Base-by-base conservation (phyloP, 257 asterid species). In the Capsicum baccatum region DNA sequence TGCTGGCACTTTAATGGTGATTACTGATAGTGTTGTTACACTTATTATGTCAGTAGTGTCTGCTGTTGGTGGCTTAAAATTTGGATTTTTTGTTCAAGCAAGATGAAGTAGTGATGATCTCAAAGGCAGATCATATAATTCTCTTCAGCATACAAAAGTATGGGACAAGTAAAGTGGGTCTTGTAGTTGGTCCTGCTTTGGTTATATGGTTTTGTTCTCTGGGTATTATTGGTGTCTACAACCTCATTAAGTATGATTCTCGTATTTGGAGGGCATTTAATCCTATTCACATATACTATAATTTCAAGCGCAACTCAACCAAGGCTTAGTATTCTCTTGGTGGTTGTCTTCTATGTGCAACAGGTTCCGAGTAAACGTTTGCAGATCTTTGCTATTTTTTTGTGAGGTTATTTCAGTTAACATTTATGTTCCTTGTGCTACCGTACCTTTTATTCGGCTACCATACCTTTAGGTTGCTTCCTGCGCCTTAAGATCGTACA, bases 351-450 rank as follows among this genome's bases (percentile, higher is more conserved):
- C 95, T 97, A 63, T 94, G 99, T 83, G 95, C 92, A 73, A 97
- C 99, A 91, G 99, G 99, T 90, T 94, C 99, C 52, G 99, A 97
- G 92, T 98, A 98, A 84, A 95, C 95, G 97, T 97, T 97, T 91
- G 99, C 99, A 67, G 99, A 95, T 91, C 99, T 97, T 83, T 94
- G 97, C 90, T 93, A 97, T 87, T 97, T 97, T 88, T 89, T 98
- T 85, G 97, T 97, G 87, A 91, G 97, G 91, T 91, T 98, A 80
- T 97, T 97, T 88, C 99, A 97, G 99, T 97, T 97, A 84, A 92
- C 97, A 52, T 94, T 97, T 88, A 86, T 90, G 84, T 89, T 92
- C 85, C 94, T 95, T 82, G 98, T 97, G 84, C 90, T 95, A 83
- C 99, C 99, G 68, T 95, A 97, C 92, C 99, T 97, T 90, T 89